phyloP scores from a whole-genome alignment of 345 rosid genomes.

The Gossypium anomalum region DNA sequence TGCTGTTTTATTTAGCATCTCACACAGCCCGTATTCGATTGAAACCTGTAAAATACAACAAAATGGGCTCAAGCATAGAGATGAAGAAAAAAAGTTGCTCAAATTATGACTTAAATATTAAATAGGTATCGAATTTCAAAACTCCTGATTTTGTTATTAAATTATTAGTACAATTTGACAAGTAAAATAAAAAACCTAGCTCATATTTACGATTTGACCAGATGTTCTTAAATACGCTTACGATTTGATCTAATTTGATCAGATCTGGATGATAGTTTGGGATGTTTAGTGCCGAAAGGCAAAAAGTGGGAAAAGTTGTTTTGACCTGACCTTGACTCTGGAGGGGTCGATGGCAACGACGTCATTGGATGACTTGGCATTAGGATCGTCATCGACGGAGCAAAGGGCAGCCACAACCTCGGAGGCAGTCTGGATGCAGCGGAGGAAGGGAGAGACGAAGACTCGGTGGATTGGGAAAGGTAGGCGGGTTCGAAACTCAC shows the following conservation, averaged over 20 bases:
- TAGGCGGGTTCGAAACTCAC: not conserved
- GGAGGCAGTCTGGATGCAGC: not conserved
- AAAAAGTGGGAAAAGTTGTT: not conserved
- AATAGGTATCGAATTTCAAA: too few species aligned
- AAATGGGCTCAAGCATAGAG: not conserved
- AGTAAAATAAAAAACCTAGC: too few species aligned
- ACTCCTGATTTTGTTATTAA: too few species aligned
- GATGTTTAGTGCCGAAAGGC: too few species aligned
- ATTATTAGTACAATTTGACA: too few species aligned
- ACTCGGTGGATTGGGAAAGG: not conserved
- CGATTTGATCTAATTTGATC: too few species aligned
- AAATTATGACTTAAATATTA: too few species aligned
- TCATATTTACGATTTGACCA: too few species aligned
- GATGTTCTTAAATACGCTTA: too few species aligned
- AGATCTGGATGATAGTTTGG: too few species aligned
- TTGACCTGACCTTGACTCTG: not conserved
- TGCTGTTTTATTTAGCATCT: not conserved
- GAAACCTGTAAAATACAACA: not conserved
- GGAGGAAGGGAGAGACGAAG: not conserved
- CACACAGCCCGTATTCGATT: not conserved
- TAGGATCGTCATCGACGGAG: not conserved
- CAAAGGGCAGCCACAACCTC: not conserved
- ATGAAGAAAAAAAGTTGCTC: not conserved
- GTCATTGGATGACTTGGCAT: not conserved
- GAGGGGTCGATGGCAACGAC: not conserved